These are phyloP conservation scores for Olyra latifolia DNA, from an alignment of 176 grass and related monocot species.

Conservation along the genomic window DNA sequence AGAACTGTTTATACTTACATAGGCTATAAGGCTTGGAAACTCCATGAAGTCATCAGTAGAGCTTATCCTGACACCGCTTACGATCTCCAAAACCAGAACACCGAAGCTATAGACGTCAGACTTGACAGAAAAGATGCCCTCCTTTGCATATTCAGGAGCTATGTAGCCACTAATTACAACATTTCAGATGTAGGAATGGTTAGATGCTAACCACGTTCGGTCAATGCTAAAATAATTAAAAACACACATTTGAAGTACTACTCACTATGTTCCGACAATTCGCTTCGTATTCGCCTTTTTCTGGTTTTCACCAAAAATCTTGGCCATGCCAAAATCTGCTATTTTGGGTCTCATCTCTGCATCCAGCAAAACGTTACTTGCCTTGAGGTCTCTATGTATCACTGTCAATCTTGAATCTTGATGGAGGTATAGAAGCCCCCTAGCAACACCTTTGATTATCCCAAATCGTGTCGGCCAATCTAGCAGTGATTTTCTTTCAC, in stretches of 20 bases:
- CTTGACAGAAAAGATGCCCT: constrained; percentile 62
- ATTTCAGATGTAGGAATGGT: not conserved
- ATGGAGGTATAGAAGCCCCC: constrained; percentile 70
- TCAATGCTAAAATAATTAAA: not conserved
- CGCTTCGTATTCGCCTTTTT: constrained; percentile 50
- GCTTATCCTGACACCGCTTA: constrained; percentile 55
- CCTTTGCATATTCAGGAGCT: constrained; percentile 57
- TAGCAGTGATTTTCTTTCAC: constrained; percentile 20
- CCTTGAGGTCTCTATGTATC: constrained; percentile 71
- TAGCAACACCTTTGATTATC: constrained; percentile 55
- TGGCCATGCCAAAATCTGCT: constrained; percentile 70
- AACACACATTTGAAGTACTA: not conserved
- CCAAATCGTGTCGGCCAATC: constrained; percentile 45
- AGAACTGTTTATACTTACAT: constrained; percentile 40
- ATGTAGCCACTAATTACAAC: constrained; percentile 59
- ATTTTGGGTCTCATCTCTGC: constrained; percentile 59
- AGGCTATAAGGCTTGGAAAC: constrained; percentile 53
- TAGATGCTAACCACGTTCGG: not conserved
- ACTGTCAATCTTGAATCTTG: constrained; percentile 61
- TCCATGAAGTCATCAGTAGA: constrained; percentile 34
- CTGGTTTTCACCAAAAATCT: constrained; percentile 68
- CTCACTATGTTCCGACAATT: constrained; percentile 76
- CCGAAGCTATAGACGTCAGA: constrained; percentile 76
- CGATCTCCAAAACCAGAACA: constrained; percentile 54
- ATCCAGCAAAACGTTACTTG: constrained; percentile 57